Evolutionary conservation across 2,329 filamentous ascomycete species (phyloP).

Genomic region (Stemphylium beticola): DNA sequence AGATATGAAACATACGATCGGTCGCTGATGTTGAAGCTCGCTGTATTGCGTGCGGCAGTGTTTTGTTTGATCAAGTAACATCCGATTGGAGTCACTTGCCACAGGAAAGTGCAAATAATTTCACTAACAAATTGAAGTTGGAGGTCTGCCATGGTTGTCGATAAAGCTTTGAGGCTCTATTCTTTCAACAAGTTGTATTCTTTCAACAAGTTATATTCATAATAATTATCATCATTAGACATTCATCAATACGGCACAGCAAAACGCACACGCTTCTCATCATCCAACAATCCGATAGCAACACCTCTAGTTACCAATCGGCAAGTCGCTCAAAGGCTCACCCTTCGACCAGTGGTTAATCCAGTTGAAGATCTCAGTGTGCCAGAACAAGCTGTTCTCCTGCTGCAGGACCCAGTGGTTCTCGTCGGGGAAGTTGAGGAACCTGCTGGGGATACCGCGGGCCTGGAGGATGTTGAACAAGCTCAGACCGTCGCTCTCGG

Average conservation of each 20-base stretch:
- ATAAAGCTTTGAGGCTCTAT: background rate
- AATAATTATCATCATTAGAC: constrained; percentile 10
- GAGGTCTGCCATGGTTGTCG: too few species aligned
- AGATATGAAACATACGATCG: too few species aligned
- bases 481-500: constrained; percentile 81
- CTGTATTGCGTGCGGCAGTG: too few species aligned
- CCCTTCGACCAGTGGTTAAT: constrained; percentile 48
- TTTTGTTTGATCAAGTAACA: too few species aligned
- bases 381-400: constrained; percentile 93
- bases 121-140: too few species aligned
- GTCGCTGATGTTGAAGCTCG: too few species aligned
- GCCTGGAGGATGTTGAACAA: constrained; percentile 87
- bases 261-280: background rate
- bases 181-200: background rate
- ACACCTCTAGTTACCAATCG: constrained; percentile 36
- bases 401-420: constrained; percentile 84
- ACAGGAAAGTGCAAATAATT: too few species aligned
- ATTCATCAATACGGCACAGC: constrained; percentile 3
- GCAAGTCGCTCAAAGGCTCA: constrained; percentile 33
- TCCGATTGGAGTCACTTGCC: too few species aligned
- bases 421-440: constrained; percentile 82
- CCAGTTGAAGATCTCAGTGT: constrained; percentile 60
- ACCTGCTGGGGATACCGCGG: constrained; percentile 74
- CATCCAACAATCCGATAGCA: background rate
- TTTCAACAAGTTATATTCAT: background rate